Base-by-base conservation (phyloP, 2,329 filamentous ascomycete genomes). In the Colletotrichum tabaci region DNA sequence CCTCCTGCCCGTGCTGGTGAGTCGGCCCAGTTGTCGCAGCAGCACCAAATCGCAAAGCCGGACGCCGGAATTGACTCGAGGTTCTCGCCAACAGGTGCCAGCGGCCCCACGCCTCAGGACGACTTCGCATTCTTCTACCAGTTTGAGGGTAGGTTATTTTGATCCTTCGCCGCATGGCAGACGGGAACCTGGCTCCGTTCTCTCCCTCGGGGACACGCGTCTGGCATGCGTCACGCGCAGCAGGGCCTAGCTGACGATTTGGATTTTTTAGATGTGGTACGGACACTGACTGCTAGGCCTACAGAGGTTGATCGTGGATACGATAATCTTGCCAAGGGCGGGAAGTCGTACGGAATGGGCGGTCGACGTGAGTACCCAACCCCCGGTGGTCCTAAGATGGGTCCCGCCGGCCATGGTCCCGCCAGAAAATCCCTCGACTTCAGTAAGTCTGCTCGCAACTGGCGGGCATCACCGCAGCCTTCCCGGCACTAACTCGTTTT, bases 301-400 rank as follows among this genome's bases (percentile, higher is more conserved):
- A 61, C 79, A 98, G 96, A 99, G 90, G 95, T 99, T 78, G 96
- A 98, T 76, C 93, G 96, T 81, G 96, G 96, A 76, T 91, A 96
- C 79, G 96, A 98, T 80, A 98, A 98, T 83, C 89, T 99, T 73
- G 89, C 96, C 79, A 98, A 98, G 89, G 98, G 95, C 82, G 95
- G 95, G 79, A 98, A 98, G 87, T 92, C 95, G 85, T 96, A 96
- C 84, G 90, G 88, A 79, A 84, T 85, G 79, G 87, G 87, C 79
- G 89, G 86, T 78, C 94, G 96, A 83, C 93, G 95, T 88, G 94
- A 98, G 85, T 97, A 88, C 89, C 90, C 90, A 81, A 86, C 90
- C 84, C 87, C 88, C 81, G 86, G 84, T 75, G 69, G 69, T 44
- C 84, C 85, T 74, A 72, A 76, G 75, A 72, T 74, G 74, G 73